A percentile compares a stretch with the other conserved stretches of the same genome.
phyloP scores from a whole-genome alignment of 2,329 filamentous ascomycete species.

The Tolypocladium ovalisporum region DNA sequence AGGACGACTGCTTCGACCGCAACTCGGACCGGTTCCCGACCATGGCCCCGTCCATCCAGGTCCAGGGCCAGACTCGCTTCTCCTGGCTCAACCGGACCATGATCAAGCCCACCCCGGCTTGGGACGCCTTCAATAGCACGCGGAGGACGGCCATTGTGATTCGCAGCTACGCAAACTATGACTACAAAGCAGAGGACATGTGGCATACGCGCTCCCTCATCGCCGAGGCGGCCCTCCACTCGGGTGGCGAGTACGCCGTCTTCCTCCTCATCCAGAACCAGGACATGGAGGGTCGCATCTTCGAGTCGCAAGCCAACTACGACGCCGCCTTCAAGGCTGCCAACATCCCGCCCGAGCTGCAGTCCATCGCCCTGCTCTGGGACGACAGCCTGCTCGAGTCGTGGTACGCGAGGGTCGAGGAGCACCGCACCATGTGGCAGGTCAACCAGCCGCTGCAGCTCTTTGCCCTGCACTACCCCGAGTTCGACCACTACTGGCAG shows the following conservation, averaged over 20 bases:
- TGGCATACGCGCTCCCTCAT: conserved; percentile 54
- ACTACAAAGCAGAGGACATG: conserved; percentile 50
- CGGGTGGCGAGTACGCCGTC: conserved; percentile 53
- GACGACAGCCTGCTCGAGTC: conserved; percentile 55
- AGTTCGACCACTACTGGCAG: conserved; percentile 25
- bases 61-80: conserved; percentile 6
- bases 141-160: conserved; percentile 13
- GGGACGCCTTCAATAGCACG: conserved; percentile 16
- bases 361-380: conserved; percentile 59
- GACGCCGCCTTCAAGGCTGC: conserved; percentile 36
- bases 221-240: conserved; percentile 47
- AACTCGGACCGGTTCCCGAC: conserved; percentile 40
- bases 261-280: conserved; percentile 53
- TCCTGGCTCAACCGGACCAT: conserved; percentile 7
- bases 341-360: conserved; percentile 52
- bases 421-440: conserved; percentile 25
- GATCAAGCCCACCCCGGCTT: conserved; percentile 7
- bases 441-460: conserved; percentile 22
- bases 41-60: conserved; percentile 1
- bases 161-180: conserved; percentile 29
- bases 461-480: conserved; percentile 20
- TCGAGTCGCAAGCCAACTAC: conserved; percentile 39
- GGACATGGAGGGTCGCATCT: conserved; percentile 43
- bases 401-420: conserved; percentile 53
- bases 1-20: conserved; percentile 26